phyloP scores from a whole-genome alignment of 1,284 basidiomycete species.

The Irpex sp. region DNA sequence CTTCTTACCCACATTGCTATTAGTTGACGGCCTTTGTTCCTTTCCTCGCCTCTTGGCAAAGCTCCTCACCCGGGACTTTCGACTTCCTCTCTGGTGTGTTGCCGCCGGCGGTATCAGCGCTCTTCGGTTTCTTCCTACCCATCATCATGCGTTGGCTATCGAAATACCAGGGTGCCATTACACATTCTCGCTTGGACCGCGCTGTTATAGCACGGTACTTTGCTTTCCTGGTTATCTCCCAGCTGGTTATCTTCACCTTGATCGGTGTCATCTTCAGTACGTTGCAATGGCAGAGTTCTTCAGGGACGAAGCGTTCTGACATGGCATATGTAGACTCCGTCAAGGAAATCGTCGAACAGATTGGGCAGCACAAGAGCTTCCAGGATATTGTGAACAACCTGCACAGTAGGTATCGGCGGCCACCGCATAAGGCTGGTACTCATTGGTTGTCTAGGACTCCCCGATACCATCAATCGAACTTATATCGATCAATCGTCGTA shows the following conservation, averaged over 20 bases:
- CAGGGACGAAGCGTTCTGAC: constrained; percentile 1
- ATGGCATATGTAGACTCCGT: constrained; percentile 47
- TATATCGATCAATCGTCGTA: constrained; percentile 85
- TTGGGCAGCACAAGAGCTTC: constrained; percentile 67
- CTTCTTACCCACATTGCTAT: not conserved
- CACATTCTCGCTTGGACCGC: constrained; percentile 81
- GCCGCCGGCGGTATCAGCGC: constrained; percentile 80
- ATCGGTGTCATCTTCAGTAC: constrained; percentile 84
- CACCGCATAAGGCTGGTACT: constrained; percentile 5
- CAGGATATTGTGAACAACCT: constrained; percentile 64
- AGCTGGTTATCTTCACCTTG: constrained; percentile 88
- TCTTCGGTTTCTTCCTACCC: constrained; percentile 89
- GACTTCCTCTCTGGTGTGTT: constrained; percentile 83
- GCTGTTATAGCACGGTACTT: constrained; percentile 89
- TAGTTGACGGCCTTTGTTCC: constrained; percentile 65
- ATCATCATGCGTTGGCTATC: constrained; percentile 82
- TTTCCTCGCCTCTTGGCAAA: constrained; percentile 70
- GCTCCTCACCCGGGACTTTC: constrained; percentile 58
- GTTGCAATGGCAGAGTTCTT: constrained; percentile 21
- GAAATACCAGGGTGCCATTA: constrained; percentile 78
- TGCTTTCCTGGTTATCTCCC: constrained; percentile 86
- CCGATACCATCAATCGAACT: constrained; percentile 69
- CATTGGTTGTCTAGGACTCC: constrained; percentile 46
- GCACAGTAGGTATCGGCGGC: constrained; percentile 43
- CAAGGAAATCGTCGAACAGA: constrained; percentile 61